phyloP scores from a whole-genome alignment of 169 alveolate species.

The Babesia sp. region DNA sequence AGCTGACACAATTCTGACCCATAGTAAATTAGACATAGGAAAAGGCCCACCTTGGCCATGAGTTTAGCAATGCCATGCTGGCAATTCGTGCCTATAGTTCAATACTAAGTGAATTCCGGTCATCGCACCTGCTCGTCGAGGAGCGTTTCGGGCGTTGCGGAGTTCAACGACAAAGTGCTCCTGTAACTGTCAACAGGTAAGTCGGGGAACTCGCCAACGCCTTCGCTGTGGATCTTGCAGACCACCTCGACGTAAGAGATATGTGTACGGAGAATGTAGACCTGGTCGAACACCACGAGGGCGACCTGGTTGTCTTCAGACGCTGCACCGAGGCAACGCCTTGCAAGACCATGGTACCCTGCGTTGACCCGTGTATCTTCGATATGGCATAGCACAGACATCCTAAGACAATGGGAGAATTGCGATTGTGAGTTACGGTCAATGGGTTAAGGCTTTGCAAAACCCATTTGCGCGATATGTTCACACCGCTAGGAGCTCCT shows the following conservation, averaged over 20 bases:
- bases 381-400: constrained; percentile 54
- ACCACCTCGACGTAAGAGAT: constrained; percentile 12
- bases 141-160: background rate
- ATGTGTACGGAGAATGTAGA: constrained; percentile 25
- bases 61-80: background rate
- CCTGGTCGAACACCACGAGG: constrained; percentile 10
- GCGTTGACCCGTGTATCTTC: constrained; percentile 30
- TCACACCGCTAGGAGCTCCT: background rate
- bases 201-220: background rate
- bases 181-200: background rate
- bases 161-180: background rate
- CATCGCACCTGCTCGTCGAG: constrained; percentile 3
- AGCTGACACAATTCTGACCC: constrained; percentile 37
- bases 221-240: background rate
- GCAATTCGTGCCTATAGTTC: background rate
- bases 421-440: too few species aligned
- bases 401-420: too few species aligned
- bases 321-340: constrained; percentile 24
- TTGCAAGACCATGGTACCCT: constrained; percentile 32
- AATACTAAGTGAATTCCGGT: background rate
- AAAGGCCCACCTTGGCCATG: constrained; percentile 31
- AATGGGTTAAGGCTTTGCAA: too few species aligned
- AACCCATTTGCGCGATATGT: background rate
- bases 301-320: constrained; percentile 60
- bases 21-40: background rate